Conservation (phyloP, 805 yeast species). For the Saturnispora kantuleensis region DNA sequence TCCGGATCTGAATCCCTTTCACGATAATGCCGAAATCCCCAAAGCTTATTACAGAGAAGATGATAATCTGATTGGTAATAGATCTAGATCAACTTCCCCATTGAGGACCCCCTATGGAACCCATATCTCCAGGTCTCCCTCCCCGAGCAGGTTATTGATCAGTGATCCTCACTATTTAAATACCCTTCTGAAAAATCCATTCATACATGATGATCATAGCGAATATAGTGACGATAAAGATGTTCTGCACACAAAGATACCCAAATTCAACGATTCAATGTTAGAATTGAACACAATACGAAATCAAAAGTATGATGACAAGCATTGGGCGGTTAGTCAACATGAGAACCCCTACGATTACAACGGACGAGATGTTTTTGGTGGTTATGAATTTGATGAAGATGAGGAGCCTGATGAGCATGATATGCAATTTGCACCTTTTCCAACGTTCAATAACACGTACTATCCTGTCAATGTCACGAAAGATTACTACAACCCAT, state of each 20-base stretch:
- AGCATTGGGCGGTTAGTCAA: background rate
- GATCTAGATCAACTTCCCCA: slow-evolving; percentile 15
- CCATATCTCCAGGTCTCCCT: slow-evolving; percentile 11
- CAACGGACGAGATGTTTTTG: slow-evolving; percentile 13
- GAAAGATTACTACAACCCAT: slow-evolving; percentile 23
- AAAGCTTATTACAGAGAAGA: slow-evolving; percentile 2
- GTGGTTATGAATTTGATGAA: slow-evolving; percentile 20
- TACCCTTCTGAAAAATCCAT: slow-evolving; percentile 1
- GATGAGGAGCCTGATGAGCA: slow-evolving; percentile 15
- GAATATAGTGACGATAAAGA: background rate
- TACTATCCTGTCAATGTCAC: slow-evolving; percentile 27
- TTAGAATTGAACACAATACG: background rate
- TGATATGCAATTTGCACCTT: slow-evolving; percentile 25
- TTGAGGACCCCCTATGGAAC: slow-evolving; percentile 6
- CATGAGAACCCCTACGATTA: slow-evolving; percentile 1
- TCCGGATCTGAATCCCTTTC: slow-evolving; percentile 7
- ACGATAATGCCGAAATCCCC: background rate
- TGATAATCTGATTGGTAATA: slow-evolving; percentile 5
- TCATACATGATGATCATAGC: background rate
- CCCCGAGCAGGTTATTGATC: slow-evolving; percentile 13
- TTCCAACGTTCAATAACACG: slow-evolving; percentile 25
- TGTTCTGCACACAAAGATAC: slow-evolving; percentile 1
- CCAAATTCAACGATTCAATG: background rate
- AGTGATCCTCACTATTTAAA: slow-evolving; percentile 1
- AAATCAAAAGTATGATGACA: background rate